Conservation (phyloP, 495 filamentous ascomycete genomes). For the Penicillium manginii region DNA sequence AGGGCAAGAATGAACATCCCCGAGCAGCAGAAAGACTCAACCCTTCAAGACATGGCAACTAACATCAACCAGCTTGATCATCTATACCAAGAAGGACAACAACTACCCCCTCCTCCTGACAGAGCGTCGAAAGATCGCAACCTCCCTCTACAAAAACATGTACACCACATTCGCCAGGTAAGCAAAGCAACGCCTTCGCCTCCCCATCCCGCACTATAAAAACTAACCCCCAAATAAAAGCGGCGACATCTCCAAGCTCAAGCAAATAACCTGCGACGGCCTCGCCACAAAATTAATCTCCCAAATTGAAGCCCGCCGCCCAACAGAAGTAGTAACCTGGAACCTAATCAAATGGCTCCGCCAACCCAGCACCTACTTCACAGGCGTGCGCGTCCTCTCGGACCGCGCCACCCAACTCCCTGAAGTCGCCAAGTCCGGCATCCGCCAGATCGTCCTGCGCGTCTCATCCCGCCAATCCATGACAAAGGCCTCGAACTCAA, state of each 20-base stretch:
- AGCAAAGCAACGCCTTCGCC: conserved; percentile 22
- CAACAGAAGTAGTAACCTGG: conserved; percentile 61
- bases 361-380: conserved; percentile 49
- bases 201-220: background rate
- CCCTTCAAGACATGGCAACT: conserved; percentile 13
- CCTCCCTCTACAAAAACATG: conserved; percentile 67
- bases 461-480: conserved; percentile 68
- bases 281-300: conserved; percentile 57
- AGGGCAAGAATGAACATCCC: background rate
- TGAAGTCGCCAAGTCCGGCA: conserved; percentile 45
- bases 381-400: conserved; percentile 57
- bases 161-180: conserved; percentile 71
- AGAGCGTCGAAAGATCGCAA: conserved; percentile 43
- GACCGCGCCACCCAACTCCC: conserved; percentile 59
- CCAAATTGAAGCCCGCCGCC: conserved; percentile 59
- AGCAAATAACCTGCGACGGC: conserved; percentile 61
- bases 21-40: background rate
- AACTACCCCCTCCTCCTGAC: conserved; percentile 46
- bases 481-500: conserved; percentile 26
- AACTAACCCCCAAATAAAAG: conserved; percentile 27
- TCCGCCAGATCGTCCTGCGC: conserved; percentile 74
- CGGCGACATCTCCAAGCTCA: conserved; percentile 62
- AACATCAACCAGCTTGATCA: conserved; percentile 43
- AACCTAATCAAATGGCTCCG: conserved; percentile 64
- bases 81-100: conserved; percentile 42